These are phyloP conservation scores for Lojkania enalia DNA, from an alignment of 2,329 filamentous ascomycete species.

Conservation along the genomic window DNA sequence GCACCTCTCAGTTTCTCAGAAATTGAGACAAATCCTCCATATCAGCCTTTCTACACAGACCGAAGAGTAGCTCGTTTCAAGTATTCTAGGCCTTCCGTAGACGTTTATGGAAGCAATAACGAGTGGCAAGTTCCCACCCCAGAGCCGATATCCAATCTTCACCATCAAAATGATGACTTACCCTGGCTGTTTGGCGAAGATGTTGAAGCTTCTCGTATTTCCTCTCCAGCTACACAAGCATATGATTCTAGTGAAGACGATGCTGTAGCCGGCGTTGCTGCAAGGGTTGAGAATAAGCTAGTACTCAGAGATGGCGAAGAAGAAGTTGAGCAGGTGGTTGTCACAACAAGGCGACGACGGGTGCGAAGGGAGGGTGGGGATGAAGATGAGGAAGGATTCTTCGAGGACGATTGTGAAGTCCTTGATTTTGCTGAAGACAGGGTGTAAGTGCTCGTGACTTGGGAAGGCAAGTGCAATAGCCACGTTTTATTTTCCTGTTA, in stretches of 20 bases:
- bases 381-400: conserved; percentile 73
- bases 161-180: conserved; percentile 38
- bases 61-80: conserved; percentile 78
- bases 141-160: conserved; percentile 29
- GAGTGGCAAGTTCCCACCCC: conserved; percentile 27
- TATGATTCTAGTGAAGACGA: conserved; percentile 44
- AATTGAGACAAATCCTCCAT: conserved; percentile 93
- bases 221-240: conserved; percentile 37
- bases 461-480: too few species aligned
- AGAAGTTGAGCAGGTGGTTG: conserved; percentile 76
- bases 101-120: conserved; percentile 26
- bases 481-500: too few species aligned
- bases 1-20: conserved; percentile 68
- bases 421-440: conserved; percentile 76
- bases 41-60: conserved; percentile 95
- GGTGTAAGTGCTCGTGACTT: conserved; percentile 47
- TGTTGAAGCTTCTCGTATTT: conserved; percentile 53
- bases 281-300: conserved; percentile 44
- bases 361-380: conserved; percentile 52
- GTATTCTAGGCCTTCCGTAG: conserved; percentile 50
- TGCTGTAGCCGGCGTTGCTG: conserved; percentile 57
- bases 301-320: conserved; percentile 58
- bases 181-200: conserved; percentile 60
- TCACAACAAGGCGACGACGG: conserved; percentile 73
- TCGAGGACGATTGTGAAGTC: conserved; percentile 91